Evolutionary conservation across 768 basidiomycete genomes (phyloP), one percentile per base, ranked within the genome.

Genomic region (Collybia nuda): DNA sequence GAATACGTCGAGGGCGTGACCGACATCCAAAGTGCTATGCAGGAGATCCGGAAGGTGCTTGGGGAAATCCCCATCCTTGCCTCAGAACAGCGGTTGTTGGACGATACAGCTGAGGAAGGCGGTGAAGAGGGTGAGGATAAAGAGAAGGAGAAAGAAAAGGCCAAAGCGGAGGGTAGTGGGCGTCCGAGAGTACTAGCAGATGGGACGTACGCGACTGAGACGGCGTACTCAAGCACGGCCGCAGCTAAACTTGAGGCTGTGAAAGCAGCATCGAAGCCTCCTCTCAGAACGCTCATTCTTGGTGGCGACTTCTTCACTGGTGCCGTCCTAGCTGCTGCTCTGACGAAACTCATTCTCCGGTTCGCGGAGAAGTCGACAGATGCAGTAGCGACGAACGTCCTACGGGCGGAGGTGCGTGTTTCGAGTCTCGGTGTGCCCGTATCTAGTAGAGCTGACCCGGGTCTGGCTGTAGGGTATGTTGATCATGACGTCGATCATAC

Each of bases 1-100:
- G 96, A 98, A 71, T 99, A 98, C 59, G 86, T 90, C 35, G 82
- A 86, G 55, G 70, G 74, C 4, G 69, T 78, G 43, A 50, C 68
- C 48, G 90, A 90, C 51, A 90, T 98, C 53, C 77, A 84, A 52
- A 75, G 68, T 40, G 79, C 85, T 1, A 84, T 97, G 78, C 73
- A 74, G 41, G 90, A 92, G 66, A 76, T 98, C 39, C 77, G 94
- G 48, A 85, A 86, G 62, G 86, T 92, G 12, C 69, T 99, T 29
- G 96, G 97, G 12, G 97, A 99, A 72, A 89, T 99, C n/a, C 97
- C 97, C 5, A 98, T 99, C 48, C 71, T 98, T 40, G 93, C 96
- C 1, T 86, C 88, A 0, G 94, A 97, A 70, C 90, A 92, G 68
- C 81, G 77, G 49, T 66, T 92, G 48, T 74, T 92, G 55, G 91